Conservation (phyloP, 2,329 filamentous ascomycete species). For the Aspergillus novofumigatus region DNA sequence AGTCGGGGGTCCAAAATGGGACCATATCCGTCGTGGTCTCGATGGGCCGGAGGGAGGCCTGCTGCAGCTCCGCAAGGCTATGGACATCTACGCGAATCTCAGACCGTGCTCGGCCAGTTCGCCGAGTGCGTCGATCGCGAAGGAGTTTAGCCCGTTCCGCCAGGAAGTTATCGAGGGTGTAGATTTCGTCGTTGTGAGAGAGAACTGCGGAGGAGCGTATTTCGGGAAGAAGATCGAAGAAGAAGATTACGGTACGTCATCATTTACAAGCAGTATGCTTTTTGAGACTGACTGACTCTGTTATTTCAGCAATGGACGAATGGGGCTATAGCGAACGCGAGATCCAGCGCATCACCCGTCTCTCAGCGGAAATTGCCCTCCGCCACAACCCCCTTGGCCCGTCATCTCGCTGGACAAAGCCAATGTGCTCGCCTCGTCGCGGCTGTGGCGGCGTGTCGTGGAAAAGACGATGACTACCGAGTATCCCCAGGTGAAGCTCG, state of each 20-base stretch:
- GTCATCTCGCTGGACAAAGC: slow-evolving; percentile 89
- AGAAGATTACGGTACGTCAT: slow-evolving; percentile 28
- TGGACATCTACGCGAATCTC: slow-evolving; percentile 85
- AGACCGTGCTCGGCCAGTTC: slow-evolving; percentile 73
- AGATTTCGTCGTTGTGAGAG: slow-evolving; percentile 63
- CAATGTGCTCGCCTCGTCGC: slow-evolving; percentile 81
- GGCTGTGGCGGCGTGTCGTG: slow-evolving; percentile 81
- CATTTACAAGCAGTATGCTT: slow-evolving; percentile 34
- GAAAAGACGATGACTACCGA: slow-evolving; percentile 74
- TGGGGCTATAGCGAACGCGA: slow-evolving; percentile 79
- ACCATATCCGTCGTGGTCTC: slow-evolving; percentile 57
- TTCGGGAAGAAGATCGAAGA: slow-evolving; percentile 39
- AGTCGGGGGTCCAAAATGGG: slow-evolving; percentile 91
- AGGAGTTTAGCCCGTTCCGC: slow-evolving; percentile 78
- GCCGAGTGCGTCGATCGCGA: slow-evolving; percentile 65
- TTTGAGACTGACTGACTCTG: background rate
- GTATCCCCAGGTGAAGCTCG: slow-evolving; percentile 75
- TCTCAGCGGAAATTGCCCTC: slow-evolving; percentile 73
- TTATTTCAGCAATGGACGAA: slow-evolving; percentile 57
- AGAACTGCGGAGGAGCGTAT: slow-evolving; percentile 43
- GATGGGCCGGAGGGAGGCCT: slow-evolving; percentile 86
- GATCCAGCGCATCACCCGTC: slow-evolving; percentile 74
- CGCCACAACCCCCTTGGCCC: slow-evolving; percentile 66
- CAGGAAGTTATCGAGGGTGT: slow-evolving; percentile 73
- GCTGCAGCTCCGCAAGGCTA: slow-evolving; percentile 77